Percentiles rank a stretch among this genome's conserved stretches.
phyloP scores from a whole-genome alignment of 164 flowering plant species.

The Akebia trifoliata region DNA sequence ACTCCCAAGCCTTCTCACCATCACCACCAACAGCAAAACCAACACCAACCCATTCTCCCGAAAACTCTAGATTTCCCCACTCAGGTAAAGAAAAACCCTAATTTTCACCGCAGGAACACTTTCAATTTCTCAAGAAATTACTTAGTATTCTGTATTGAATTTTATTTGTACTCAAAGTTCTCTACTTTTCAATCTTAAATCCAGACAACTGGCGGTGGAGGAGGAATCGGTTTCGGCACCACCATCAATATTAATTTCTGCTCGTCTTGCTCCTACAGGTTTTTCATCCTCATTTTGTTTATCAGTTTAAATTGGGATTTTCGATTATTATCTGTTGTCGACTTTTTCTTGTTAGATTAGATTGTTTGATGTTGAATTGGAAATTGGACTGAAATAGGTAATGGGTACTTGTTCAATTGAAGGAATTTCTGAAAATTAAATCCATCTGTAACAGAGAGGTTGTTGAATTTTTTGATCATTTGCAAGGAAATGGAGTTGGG shows the following conservation, averaged over 20 bases:
- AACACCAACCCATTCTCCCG: conserved; percentile 14
- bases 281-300: background rate
- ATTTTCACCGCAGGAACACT: too few relatives aligned
- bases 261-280: conserved; percentile 81
- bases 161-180: background rate
- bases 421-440: background rate
- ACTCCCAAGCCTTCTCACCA: conserved; percentile 28
- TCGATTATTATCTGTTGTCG: background rate
- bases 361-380: background rate
- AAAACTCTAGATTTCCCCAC: conserved; percentile 51
- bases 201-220: conserved; percentile 33
- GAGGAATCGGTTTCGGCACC: conserved; percentile 47
- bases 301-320: background rate
- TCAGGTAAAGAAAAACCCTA: conserved; percentile 28
- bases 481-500: background rate
- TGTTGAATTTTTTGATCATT: background rate
- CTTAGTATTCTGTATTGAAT: background rate
- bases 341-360: background rate
- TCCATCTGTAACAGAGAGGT: background rate
- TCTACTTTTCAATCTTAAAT: background rate
- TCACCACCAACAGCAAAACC: conserved; percentile 28
- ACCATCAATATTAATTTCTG: conserved; percentile 61
- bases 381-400: background rate
- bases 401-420: background rate
- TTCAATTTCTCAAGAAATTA: background rate